phyloP scores from a whole-genome alignment of 352 stramenopile species.

The Blastocystis sp. region DNA sequence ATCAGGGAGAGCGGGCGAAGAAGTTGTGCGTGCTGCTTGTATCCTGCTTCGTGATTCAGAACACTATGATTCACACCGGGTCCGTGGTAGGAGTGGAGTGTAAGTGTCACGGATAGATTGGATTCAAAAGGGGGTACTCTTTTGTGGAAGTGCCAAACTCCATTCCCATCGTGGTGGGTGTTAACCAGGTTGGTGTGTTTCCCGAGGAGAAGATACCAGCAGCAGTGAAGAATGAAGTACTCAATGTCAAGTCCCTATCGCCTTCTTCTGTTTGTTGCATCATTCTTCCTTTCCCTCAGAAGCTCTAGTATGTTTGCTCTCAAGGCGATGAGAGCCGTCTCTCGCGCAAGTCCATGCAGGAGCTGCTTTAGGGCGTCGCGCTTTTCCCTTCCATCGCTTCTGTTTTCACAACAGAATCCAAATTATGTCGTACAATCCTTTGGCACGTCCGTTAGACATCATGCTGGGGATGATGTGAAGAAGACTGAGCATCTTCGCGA shows the following conservation, averaged over 20 bases:
- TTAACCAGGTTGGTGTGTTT: neutral
- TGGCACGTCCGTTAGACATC: no score
- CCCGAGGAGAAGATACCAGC: neutral
- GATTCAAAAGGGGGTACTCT: neutral
- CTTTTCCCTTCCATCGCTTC: no score
- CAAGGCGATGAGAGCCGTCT: neutral
- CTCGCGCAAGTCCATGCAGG: neutral
- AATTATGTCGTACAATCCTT: no score
- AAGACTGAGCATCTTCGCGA: no score
- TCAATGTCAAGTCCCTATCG: neutral
- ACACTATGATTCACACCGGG: conserved; percentile 4
- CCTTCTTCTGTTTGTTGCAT: neutral
- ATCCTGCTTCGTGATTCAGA: neutral
- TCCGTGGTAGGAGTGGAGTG: neutral
- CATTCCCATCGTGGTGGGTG: conserved; percentile 12
- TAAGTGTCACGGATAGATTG: conserved; percentile 1
- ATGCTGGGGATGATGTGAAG: no score
- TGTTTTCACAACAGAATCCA: no score
- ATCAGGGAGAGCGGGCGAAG: neutral
- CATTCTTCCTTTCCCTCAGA: neutral
- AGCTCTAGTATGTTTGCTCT: neutral
- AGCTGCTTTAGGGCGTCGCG: no score
- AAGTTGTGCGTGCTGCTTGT: conserved; percentile 22
- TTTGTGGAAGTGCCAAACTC: neutral
- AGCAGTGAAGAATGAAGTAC: neutral